A percentile compares a stretch with the other conserved stretches of the same genome.
These are phyloP conservation scores for Malus orientalis DNA, from an alignment of 306 rosid genomes.

Conservation along the genomic window DNA sequence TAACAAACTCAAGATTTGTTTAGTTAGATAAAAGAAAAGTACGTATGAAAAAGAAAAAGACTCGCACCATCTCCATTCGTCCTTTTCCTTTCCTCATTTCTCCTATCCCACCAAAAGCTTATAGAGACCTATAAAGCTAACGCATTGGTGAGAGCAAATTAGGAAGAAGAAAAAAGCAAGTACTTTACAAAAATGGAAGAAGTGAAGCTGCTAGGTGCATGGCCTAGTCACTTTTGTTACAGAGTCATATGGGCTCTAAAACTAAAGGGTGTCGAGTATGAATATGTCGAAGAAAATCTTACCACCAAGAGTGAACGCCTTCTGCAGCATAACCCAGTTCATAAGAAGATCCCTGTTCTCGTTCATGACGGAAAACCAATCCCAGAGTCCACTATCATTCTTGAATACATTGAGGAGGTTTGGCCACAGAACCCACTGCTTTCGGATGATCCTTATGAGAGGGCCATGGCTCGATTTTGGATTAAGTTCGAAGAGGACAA, in stretches of 20 bases:
- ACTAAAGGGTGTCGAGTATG: slow-evolving; percentile 9
- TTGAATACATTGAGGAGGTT: slow-evolving; percentile 14
- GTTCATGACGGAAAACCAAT: slow-evolving; percentile 8
- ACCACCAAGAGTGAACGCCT: background rate
- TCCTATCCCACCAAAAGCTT: too few species aligned
- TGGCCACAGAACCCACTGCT: slow-evolving; percentile 17
- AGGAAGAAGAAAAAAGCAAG: too few species aligned
- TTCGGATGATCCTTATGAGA: background rate
- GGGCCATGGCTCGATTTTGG: slow-evolving; percentile 12
- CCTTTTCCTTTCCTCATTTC: too few species aligned
- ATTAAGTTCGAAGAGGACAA: slow-evolving; percentile 4
- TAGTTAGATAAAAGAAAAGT: too few species aligned
- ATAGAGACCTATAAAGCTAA: too few species aligned
- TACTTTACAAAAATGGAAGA: background rate
- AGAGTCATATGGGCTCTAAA: slow-evolving; percentile 15
- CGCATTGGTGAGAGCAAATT: too few species aligned
- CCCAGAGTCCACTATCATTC: slow-evolving; percentile 5
- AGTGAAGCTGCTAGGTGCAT: background rate
- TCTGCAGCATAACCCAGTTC: slow-evolving; percentile 3
- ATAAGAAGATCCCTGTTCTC: slow-evolving; percentile 12
- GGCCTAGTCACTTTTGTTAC: background rate
- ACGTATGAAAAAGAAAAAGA: too few species aligned
- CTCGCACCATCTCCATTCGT: too few species aligned
- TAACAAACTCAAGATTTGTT: too few species aligned
- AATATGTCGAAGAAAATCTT: slow-evolving; percentile 7